Conservation (phyloP, 2,329 filamentous ascomycete species). For the Colletotrichum navitas region DNA sequence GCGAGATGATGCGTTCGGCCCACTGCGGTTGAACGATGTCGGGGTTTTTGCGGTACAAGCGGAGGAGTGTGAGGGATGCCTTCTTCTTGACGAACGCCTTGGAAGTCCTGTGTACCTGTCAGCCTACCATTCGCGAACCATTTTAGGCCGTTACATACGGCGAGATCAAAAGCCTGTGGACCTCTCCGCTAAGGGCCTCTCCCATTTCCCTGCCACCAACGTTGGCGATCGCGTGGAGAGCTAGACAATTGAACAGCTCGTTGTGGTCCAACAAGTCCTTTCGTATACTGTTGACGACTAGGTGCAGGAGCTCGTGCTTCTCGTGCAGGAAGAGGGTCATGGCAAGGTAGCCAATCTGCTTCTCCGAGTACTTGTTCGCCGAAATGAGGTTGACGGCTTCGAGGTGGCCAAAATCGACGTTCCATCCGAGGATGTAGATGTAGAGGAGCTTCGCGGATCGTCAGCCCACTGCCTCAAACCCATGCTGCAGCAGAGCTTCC, state of each 20-base stretch:
- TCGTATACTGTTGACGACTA: constrained; percentile 98
- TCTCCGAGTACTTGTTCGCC: constrained; percentile 97
- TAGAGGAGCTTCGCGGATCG: constrained; percentile 79
- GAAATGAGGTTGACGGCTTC: constrained; percentile 99
- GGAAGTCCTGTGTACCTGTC: constrained; percentile 64
- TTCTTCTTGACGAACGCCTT: constrained; percentile 99
- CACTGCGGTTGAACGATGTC: constrained; percentile 96
- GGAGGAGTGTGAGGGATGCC: constrained; percentile 91
- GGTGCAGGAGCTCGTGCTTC: constrained; percentile 92
- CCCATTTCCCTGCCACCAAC: constrained; percentile 98
- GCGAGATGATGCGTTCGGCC: constrained; percentile 97
- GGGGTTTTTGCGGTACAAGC: constrained; percentile 93
- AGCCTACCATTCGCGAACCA: neutral
- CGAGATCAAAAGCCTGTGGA: constrained; percentile 93
- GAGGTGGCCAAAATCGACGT: constrained; percentile 98
- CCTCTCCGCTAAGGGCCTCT: constrained; percentile 90
- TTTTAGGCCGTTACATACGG: constrained; percentile 71
- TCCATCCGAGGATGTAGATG: constrained; percentile 99
- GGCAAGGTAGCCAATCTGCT: constrained; percentile 98
- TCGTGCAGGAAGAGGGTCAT: constrained; percentile 98
- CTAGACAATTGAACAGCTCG: constrained; percentile 96
- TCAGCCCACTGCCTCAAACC: constrained; percentile 44
- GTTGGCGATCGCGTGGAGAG: constrained; percentile 97
- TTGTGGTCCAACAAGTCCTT: constrained; percentile 96
- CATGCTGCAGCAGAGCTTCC: constrained; percentile 32